Percentiles rank a stretch among this genome's conserved stretches.
Evolutionary conservation across 2,329 filamentous ascomycete species (phyloP).

Genomic region (Alternaria infectoria): DNA sequence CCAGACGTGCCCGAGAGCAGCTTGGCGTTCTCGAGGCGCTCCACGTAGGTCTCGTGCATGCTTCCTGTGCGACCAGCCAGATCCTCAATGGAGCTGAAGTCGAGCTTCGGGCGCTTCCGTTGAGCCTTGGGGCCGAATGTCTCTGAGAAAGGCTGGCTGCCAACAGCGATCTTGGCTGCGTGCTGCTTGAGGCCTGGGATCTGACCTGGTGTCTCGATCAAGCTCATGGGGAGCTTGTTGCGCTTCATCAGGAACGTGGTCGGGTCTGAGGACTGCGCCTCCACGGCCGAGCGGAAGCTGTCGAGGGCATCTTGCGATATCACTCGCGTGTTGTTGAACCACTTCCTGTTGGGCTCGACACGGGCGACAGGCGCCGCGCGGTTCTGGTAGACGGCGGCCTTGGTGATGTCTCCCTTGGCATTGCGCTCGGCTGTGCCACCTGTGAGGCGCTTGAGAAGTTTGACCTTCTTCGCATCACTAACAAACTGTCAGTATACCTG

Average conservation of each 20-base stretch:
- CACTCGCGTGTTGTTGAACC: constrained; percentile 93
- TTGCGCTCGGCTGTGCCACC: constrained; percentile 85
- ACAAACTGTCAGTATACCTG: neutral
- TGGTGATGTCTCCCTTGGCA: constrained; percentile 79
- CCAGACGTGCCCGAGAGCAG: constrained; percentile 75
- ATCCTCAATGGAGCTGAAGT: constrained; percentile 80
- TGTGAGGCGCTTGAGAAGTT: constrained; percentile 87
- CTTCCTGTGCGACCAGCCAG: constrained; percentile 80
- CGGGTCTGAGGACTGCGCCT: constrained; percentile 86
- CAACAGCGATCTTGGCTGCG: constrained; percentile 90
- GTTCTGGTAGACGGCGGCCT: constrained; percentile 84
- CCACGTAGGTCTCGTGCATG: constrained; percentile 81
- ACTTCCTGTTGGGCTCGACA: constrained; percentile 95
- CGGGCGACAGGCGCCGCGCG: constrained; percentile 80
- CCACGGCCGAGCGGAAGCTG: constrained; percentile 89
- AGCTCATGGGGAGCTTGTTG: constrained; percentile 94
- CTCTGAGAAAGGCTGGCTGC: constrained; percentile 82
- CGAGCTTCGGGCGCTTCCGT: constrained; percentile 88
- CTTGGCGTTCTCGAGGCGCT: constrained; percentile 78
- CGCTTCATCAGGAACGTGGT: constrained; percentile 95
- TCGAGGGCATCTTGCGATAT: constrained; percentile 88
- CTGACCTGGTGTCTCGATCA: constrained; percentile 78
- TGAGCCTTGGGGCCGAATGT: constrained; percentile 95
- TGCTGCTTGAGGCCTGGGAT: constrained; percentile 89
- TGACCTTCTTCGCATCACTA: constrained; percentile 79